A percentile compares a stretch with the other conserved stretches of the same genome.
These are phyloP conservation scores for Xenoacremonium recifei DNA, from an alignment of 2,329 filamentous ascomycete genomes.

Conservation along the genomic window DNA sequence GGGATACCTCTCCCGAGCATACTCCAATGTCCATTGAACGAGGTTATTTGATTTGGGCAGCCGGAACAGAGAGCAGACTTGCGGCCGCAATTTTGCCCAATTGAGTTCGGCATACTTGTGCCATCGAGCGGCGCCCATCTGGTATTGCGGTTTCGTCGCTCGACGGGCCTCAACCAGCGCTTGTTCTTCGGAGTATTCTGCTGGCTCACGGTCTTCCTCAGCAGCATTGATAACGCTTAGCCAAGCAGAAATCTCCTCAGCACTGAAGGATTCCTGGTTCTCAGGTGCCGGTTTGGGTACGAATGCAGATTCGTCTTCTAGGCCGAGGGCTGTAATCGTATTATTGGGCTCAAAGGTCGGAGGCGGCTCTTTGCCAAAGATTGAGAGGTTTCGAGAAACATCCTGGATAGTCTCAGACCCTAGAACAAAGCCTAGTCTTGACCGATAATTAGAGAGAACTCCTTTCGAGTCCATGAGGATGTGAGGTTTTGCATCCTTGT, in stretches of 20 bases:
- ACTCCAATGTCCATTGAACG: slow-evolving; percentile 36
- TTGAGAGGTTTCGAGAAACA: slow-evolving; percentile 17
- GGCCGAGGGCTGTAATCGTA: neutral
- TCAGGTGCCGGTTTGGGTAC: too few species aligned
- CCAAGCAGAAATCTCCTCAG: slow-evolving; percentile 20
- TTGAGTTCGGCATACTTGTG: slow-evolving; percentile 22
- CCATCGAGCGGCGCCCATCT: slow-evolving; percentile 27
- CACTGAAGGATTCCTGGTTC: slow-evolving; percentile 9
- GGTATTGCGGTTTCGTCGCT: slow-evolving; percentile 22
- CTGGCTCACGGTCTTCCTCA: slow-evolving; percentile 24
- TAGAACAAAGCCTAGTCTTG: slow-evolving; percentile 22
- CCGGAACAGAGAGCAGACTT: slow-evolving; percentile 29
- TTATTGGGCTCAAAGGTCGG: slow-evolving; percentile 10
- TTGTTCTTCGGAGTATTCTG: slow-evolving; percentile 26
- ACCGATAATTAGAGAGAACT: slow-evolving; percentile 17
- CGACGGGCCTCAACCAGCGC: slow-evolving; percentile 19
- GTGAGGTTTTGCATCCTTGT: slow-evolving; percentile 14
- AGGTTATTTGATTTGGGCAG: slow-evolving; percentile 27
- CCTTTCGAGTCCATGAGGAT: slow-evolving; percentile 19
- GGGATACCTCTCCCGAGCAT: slow-evolving; percentile 29
- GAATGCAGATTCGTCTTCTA: neutral
- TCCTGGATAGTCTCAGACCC: slow-evolving; percentile 24
- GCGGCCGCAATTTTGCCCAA: slow-evolving; percentile 26
- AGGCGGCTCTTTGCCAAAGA: slow-evolving; percentile 17
- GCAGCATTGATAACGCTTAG: slow-evolving; percentile 17